Evolutionary conservation across 2,329 filamentous ascomycete genomes (phyloP), one percentile per base, ranked within the genome.

Genomic region (Zarea fungicola): DNA sequence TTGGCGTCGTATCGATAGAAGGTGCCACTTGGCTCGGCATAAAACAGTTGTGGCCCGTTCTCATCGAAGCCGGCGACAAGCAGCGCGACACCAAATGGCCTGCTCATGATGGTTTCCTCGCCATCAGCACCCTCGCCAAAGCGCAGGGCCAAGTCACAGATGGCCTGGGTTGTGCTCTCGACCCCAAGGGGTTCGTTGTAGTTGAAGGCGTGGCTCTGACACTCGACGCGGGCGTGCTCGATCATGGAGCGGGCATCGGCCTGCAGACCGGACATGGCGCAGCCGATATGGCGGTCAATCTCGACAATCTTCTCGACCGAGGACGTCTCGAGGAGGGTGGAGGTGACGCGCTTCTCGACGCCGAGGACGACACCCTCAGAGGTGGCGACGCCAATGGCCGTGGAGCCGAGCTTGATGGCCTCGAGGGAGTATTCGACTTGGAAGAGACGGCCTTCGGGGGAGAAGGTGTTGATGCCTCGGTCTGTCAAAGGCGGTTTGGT

Each of bases 391-490:
- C 93, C 93, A 74, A 99, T 99, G 65, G 93, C 93, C 60, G 93
- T 99, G 63, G 89, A 95, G 60, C 93, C 93, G 59, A 97, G 88
- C 79, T 99, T 99, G 83, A 99, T 99, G 72, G 93, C 93, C 78
- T 99, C 93, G 70, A 99, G 87, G 52, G 93, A 97, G 83, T 99
- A 99, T 86, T 99, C 93, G 77, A 99, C 93, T 78, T 99, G 93
- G 82, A 99, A 99, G 71, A 99, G 88, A 73, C 93, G 93, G 65
- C 93, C 93, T 81, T 99, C 93, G 54, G 93, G 93, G 62, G 93
- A 99, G 83, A 99, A 99, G 81, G 93, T 99, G 81, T 96, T 97
- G 83, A 97, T 96, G 65, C 92, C 92, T 73, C 92, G 90, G 78
- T 97, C 91, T 96, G 60, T n/a, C n/a, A n/a, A n/a, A n/a, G n/a